A percentile compares a stretch with the other conserved stretches of the same genome.
Evolutionary conservation across 768 basidiomycete species (phyloP).

Genomic region (Panellus pusillus): DNA sequence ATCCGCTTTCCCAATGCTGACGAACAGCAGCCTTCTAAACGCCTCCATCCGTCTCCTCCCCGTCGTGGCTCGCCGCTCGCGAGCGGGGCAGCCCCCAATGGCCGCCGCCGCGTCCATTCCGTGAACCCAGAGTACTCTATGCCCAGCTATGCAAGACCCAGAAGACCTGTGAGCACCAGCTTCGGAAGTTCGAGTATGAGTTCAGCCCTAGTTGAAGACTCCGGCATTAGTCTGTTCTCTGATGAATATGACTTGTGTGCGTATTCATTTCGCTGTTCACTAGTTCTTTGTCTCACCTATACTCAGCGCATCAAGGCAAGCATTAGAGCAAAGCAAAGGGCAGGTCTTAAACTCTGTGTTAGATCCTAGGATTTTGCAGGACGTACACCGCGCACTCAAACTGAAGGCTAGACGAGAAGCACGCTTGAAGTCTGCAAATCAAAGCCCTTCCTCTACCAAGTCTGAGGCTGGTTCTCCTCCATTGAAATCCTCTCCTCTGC

Average conservation of each 20-base stretch:
- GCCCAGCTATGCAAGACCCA: slow-evolving; percentile 28
- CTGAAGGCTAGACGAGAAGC: slow-evolving; percentile 77
- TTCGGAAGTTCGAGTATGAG: slow-evolving; percentile 17
- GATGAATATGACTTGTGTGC: slow-evolving; percentile 79
- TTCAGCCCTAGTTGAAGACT: slow-evolving; percentile 26
- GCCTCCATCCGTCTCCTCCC: slow-evolving; percentile 16
- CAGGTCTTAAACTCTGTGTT: background rate
- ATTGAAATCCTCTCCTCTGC: slow-evolving; percentile 20
- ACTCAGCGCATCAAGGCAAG: slow-evolving; percentile 73
- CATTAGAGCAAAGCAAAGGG: slow-evolving; percentile 7
- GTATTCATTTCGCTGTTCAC: slow-evolving; percentile 28
- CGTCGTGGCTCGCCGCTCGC: slow-evolving; percentile 36
- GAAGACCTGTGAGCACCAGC: slow-evolving; percentile 27
- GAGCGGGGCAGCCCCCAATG: slow-evolving; percentile 22
- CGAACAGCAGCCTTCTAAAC: background rate
- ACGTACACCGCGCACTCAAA: slow-evolving; percentile 73
- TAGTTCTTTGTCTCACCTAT: slow-evolving; percentile 7
- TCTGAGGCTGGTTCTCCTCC: slow-evolving; percentile 27
- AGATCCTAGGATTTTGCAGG: slow-evolving; percentile 82
- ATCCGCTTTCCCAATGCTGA: slow-evolving; percentile 8
- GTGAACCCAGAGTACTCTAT: slow-evolving; percentile 23
- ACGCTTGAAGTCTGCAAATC: slow-evolving; percentile 40
- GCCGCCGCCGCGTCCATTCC: slow-evolving; percentile 29
- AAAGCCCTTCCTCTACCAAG: slow-evolving; percentile 26
- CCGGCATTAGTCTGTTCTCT: slow-evolving; percentile 51